Evolutionary conservation across 306 rosid genomes (phyloP).

Genomic region (Betula pendula): DNA sequence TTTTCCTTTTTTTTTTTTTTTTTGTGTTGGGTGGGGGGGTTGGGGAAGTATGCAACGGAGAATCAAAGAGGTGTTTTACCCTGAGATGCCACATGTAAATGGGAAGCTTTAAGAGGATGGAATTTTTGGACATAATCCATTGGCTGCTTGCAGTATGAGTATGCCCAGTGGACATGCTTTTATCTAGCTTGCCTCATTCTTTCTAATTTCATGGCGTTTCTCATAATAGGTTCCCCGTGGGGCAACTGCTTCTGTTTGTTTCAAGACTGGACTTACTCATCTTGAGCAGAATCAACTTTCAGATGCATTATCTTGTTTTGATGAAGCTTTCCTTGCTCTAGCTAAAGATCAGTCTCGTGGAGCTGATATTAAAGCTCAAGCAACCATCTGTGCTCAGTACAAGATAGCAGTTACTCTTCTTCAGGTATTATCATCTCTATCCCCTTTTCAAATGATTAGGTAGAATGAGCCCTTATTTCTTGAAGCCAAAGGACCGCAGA

Average conservation of each 20-base stretch:
- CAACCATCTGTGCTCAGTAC: constrained; percentile 97
- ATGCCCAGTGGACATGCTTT: not conserved
- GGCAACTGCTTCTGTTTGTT: constrained; percentile 83
- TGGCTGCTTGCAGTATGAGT: not conserved
- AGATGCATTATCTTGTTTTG: constrained; percentile 92
- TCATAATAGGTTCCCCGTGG: constrained; percentile 87
- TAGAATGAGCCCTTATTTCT: constrained; percentile 28
- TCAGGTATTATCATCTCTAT: constrained; percentile 52
- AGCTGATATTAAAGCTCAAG: constrained; percentile 95
- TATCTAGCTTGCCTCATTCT: constrained; percentile 13
- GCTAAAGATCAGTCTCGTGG: constrained; percentile 97
- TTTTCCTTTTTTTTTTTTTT: not conserved
- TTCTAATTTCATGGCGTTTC: constrained; percentile 33
- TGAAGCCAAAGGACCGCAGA: constrained; percentile 1
- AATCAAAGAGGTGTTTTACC: not conserved
- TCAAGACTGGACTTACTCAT: constrained; percentile 95
- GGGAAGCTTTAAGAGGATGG: not conserved
- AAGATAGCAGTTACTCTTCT: constrained; percentile 95
- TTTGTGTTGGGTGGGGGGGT: not conserved
- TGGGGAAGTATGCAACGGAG: not conserved
- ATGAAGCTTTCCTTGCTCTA: constrained; percentile 91
- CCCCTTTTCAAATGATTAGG: constrained; percentile 17
- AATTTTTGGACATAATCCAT: not conserved
- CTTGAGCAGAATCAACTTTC: constrained; percentile 94
- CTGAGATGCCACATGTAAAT: not conserved